A percentile compares a stretch with the other conserved stretches of the same genome.
These are phyloP conservation scores for Hyaloscypha hepaticicola DNA, from an alignment of 495 filamentous ascomycete genomes.

Conservation along the genomic window DNA sequence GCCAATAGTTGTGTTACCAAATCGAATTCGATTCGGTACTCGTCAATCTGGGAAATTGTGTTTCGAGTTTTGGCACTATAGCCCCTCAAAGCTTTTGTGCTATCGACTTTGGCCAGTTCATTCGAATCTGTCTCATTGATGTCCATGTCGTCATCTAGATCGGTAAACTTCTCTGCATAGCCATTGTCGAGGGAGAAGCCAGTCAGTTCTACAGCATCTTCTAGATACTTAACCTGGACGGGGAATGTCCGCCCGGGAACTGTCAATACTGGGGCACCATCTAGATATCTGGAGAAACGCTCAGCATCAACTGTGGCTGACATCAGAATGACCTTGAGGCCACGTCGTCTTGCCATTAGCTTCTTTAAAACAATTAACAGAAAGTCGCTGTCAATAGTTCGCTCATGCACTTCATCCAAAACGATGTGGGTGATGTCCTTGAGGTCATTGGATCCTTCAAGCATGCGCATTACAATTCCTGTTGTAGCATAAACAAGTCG, in stretches of 20 bases:
- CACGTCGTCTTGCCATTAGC: conserved; percentile 57
- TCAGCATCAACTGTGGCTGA: conserved; percentile 93
- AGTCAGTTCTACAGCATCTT: conserved; percentile 86
- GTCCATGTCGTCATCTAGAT: conserved; percentile 55
- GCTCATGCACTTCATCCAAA: conserved; percentile 93
- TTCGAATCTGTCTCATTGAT: conserved; percentile 45
- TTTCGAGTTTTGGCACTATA: conserved; percentile 75
- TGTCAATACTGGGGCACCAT: conserved; percentile 77
- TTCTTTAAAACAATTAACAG: conserved; percentile 85
- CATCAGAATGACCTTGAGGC: conserved; percentile 74
- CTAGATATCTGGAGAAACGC: conserved; percentile 83
- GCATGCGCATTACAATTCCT: conserved; percentile 95
- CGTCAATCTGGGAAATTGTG: conserved; percentile 73
- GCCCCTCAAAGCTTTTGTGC: conserved; percentile 49
- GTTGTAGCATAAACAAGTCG: conserved; percentile 82
- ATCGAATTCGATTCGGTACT: conserved; percentile 82
- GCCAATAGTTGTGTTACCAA: conserved; percentile 74
- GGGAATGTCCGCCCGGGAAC: conserved; percentile 94
- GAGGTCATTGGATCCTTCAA: conserved; percentile 82
- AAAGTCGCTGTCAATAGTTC: conserved; percentile 94
- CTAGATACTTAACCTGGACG: conserved; percentile 80
- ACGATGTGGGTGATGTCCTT: conserved; percentile 88
- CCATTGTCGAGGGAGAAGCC: conserved; percentile 58
- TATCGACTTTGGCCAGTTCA: conserved; percentile 38
- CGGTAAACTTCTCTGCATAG: conserved; percentile 44